Percentiles rank a stretch among this genome's conserved stretches.
Conservation (phyloP, 352 stramenopile species). For the Globisporangium cylindrosporum region DNA sequence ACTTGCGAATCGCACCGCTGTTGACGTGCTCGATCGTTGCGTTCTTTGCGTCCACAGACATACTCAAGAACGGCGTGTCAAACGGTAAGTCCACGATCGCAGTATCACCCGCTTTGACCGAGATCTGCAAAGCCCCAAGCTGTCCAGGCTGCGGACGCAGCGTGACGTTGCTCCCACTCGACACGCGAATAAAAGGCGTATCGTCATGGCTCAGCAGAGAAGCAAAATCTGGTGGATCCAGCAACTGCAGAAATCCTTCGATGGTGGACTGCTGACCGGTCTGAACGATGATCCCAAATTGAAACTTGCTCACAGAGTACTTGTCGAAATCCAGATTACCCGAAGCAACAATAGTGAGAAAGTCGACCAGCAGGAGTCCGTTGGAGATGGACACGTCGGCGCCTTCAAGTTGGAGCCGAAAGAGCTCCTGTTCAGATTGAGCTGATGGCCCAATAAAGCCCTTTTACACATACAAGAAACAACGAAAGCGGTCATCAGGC, state of each 20-base stretch:
- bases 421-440: slow-evolving; percentile 33
- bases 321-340: slow-evolving; percentile 51
- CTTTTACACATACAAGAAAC: slow-evolving; percentile 13
- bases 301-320: slow-evolving; percentile 71
- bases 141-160: slow-evolving; percentile 46
- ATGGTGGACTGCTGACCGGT: slow-evolving; percentile 30
- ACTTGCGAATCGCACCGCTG: slow-evolving; percentile 43
- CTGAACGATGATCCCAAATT: slow-evolving; percentile 26
- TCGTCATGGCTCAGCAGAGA: neutral
- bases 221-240: slow-evolving; percentile 9
- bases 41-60: slow-evolving; percentile 45
- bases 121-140: slow-evolving; percentile 36
- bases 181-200: slow-evolving; percentile 24
- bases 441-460: slow-evolving; percentile 53
- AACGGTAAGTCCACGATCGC: slow-evolving; percentile 53
- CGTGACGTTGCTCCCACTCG: slow-evolving; percentile 37
- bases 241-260: slow-evolving; percentile 44
- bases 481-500: neutral
- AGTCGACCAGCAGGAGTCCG: slow-evolving; percentile 38
- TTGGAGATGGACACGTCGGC: slow-evolving; percentile 49
- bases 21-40: slow-evolving; percentile 41
- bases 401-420: slow-evolving; percentile 33
- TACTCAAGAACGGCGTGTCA: slow-evolving; percentile 44
- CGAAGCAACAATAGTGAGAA: slow-evolving; percentile 30
- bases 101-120: slow-evolving; percentile 31